Conservation (phyloP, 257 asterid species). For the Schizonepeta tenuifolia region DNA sequence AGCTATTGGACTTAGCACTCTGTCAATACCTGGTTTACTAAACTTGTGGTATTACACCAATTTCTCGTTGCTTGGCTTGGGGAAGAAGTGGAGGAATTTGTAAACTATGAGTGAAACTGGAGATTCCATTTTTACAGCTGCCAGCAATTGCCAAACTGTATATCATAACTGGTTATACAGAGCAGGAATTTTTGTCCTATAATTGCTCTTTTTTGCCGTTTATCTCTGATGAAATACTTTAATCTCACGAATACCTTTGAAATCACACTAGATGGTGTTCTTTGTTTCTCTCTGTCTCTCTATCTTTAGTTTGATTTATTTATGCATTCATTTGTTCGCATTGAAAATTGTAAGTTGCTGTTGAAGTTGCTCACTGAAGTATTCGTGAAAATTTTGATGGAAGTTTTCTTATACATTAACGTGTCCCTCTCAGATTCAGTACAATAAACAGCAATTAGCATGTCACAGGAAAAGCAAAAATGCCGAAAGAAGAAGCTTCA, state of each 20-base stretch:
- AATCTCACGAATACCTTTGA: not conserved
- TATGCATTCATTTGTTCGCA: not conserved
- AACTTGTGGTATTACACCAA: not conserved
- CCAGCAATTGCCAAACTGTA: not conserved
- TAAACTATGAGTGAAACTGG: not conserved
- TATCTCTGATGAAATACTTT: not conserved
- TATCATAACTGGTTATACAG: not conserved
- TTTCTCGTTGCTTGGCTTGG: not conserved
- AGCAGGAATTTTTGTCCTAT: not conserved
- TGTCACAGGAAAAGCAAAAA: slow-evolving; percentile 45
- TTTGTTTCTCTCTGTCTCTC: not conserved
- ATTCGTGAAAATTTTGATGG: not conserved
- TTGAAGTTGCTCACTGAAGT: not conserved
- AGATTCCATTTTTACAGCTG: not conserved
- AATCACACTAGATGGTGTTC: not conserved
- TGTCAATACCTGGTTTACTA: not conserved
- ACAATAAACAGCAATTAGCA: slow-evolving; percentile 23
- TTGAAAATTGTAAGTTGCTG: not conserved
- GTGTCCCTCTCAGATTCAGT: slow-evolving; percentile 10
- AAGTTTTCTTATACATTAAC: slow-evolving; percentile 18
- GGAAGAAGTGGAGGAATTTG: not conserved
- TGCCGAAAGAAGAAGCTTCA: slow-evolving; percentile 44
- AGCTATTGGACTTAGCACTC: not conserved
- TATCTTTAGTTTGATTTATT: not conserved
- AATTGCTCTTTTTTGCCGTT: not conserved